Conservation (phyloP, 2,329 filamentous ascomycete genomes). For the Xylariaceae sp. region DNA sequence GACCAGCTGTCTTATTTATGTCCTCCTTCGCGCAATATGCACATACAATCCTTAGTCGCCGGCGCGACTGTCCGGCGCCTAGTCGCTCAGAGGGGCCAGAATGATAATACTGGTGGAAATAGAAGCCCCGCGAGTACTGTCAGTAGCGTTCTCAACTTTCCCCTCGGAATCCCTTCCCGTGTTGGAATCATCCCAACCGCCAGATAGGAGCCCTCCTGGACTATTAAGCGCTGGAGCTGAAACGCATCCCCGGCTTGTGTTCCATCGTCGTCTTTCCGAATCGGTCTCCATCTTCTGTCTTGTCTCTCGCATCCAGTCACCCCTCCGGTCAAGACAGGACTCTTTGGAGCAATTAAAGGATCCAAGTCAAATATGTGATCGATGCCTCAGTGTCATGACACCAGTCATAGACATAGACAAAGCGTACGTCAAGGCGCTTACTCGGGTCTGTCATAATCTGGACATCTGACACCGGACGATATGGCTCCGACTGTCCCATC, state of each 20-base stretch:
- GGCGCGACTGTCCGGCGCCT: not conserved
- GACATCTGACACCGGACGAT: not conserved
- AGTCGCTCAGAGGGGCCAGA: too few species aligned
- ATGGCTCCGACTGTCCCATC: not conserved
- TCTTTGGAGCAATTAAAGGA: not conserved
- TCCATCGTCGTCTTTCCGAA: not conserved
- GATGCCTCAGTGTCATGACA: too few species aligned
- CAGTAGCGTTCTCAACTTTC: not conserved
- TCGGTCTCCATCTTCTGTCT: not conserved
- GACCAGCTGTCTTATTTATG: slow-evolving; percentile 4
- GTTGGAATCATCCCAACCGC: slow-evolving; percentile 2
- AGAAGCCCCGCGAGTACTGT: not conserved
- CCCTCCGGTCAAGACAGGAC: not conserved
- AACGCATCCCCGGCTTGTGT: not conserved
- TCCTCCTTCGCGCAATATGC: not conserved
- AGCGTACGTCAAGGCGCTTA: too few species aligned
- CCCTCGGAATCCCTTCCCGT: not conserved
- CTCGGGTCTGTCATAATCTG: too few species aligned
- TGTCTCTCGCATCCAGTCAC: not conserved
- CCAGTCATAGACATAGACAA: too few species aligned
- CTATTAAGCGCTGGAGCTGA: slow-evolving; percentile 2
- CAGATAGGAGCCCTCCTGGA: not conserved
- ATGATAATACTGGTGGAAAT: not conserved
- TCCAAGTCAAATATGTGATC: not conserved
- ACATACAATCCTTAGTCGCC: not conserved